These are phyloP conservation scores for Pseudogymnoascus sp. DNA, from an alignment of 2,329 filamentous ascomycete genomes.

Conservation along the genomic window DNA sequence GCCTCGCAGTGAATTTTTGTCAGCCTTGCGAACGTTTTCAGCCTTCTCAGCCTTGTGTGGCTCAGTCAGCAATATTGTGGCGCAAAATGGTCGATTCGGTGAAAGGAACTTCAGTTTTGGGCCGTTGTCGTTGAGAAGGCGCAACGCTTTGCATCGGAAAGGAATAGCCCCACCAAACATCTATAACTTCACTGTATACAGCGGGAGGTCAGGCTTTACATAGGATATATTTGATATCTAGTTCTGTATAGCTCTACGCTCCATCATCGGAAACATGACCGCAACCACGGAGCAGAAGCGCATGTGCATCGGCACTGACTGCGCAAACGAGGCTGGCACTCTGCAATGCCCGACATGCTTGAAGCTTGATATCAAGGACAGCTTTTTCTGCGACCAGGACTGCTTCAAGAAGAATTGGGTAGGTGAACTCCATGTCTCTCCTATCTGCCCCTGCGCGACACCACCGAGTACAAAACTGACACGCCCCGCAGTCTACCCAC, in stretches of 20 bases:
- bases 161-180: neutral
- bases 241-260: neutral
- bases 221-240: neutral
- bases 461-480: constrained; percentile 14
- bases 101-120: neutral
- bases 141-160: neutral
- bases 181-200: neutral
- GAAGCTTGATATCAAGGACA: constrained; percentile 78
- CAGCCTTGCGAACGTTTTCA: neutral
- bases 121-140: neutral
- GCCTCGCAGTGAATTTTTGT: neutral
- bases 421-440: constrained; percentile 29
- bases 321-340: constrained; percentile 74
- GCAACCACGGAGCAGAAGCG: constrained; percentile 35
- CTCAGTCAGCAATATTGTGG: neutral
- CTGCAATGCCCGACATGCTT: constrained; percentile 94
- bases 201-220: neutral
- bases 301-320: constrained; percentile 75
- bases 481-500: constrained; percentile 57
- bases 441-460: neutral
- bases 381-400: constrained; percentile 95
- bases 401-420: constrained; percentile 99
- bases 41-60: neutral
- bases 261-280: neutral
- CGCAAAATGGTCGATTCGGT: neutral